These are phyloP conservation scores for Forsythia suspensa DNA, from an alignment of 257 asterid genomes.

Conservation along the genomic window DNA sequence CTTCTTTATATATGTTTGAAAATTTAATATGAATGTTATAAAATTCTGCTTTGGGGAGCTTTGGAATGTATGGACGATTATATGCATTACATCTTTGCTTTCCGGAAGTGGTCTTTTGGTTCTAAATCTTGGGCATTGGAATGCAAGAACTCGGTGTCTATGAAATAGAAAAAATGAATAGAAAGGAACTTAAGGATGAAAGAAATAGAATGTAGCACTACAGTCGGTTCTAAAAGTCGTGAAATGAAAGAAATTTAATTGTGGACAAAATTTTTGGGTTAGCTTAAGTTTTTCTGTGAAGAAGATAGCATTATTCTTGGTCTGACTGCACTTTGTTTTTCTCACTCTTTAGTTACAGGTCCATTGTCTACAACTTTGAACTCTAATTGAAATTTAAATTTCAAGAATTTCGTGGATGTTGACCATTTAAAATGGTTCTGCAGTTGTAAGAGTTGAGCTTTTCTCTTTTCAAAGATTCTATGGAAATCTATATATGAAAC, in stretches of 20 bases:
- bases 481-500: neutral
- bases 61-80: neutral
- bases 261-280: neutral
- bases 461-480: neutral
- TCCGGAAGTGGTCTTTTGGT: neutral
- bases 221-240: neutral
- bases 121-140: neutral
- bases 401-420: neutral
- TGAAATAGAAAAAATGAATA: neutral
- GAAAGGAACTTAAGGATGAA: neutral
- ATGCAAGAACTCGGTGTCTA: neutral
- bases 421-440: neutral
- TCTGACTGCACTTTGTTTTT: neutral
- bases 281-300: neutral
- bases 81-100: neutral
- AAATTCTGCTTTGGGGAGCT: neutral
- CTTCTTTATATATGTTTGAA: no score
- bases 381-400: neutral
- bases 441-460: neutral
- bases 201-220: neutral
- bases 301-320: neutral
- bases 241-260: neutral
- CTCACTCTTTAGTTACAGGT: neutral
- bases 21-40: no score
- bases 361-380: neutral